Evolutionary conservation across 2,329 filamentous ascomycete species (phyloP).

Genomic region (Podosphaera fusca): DNA sequence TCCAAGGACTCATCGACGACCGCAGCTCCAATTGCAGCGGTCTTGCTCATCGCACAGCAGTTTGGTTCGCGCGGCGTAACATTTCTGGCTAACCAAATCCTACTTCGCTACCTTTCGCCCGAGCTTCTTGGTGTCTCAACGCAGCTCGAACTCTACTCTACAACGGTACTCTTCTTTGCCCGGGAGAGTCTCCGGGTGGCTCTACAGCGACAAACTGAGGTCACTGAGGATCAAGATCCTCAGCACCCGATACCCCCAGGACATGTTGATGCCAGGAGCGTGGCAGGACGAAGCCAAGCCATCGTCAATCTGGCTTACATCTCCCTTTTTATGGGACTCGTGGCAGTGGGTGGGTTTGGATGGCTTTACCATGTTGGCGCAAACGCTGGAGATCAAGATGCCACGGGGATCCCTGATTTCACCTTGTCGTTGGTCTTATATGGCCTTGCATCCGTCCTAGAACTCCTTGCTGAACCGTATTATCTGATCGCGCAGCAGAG

Average conservation of each 20-base stretch:
- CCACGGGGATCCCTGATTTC: constrained; percentile 38
- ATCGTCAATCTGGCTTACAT: constrained; percentile 79
- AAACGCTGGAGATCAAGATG: constrained; percentile 22
- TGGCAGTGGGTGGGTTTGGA: constrained; percentile 40
- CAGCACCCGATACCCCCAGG: constrained; percentile 6
- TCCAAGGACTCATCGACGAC: background rate
- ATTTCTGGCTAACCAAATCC: constrained; percentile 75
- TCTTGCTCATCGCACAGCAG: constrained; percentile 57
- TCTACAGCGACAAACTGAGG: constrained; percentile 51
- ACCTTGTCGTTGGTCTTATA: constrained; percentile 28
- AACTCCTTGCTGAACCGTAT: constrained; percentile 67
- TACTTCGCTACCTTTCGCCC: constrained; percentile 73
- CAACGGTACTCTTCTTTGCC: constrained; percentile 84
- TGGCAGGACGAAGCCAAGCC: constrained; percentile 34
- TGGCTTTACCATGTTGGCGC: constrained; percentile 39
- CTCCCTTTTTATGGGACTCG: constrained; percentile 42
- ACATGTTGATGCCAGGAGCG: constrained; percentile 11
- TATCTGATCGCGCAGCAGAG: constrained; percentile 74
- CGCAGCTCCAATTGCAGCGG: constrained; percentile 2
- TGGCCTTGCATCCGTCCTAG: constrained; percentile 35
- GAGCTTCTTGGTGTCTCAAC: constrained; percentile 64
- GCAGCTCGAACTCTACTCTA: constrained; percentile 80
- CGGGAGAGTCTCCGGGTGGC: constrained; percentile 81
- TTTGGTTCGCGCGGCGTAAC: constrained; percentile 70
- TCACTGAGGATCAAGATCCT: constrained; percentile 7